Evolutionary conservation across 2,329 filamentous ascomycete genomes (phyloP).

Genomic region (Pseudocercospora fuligena): DNA sequence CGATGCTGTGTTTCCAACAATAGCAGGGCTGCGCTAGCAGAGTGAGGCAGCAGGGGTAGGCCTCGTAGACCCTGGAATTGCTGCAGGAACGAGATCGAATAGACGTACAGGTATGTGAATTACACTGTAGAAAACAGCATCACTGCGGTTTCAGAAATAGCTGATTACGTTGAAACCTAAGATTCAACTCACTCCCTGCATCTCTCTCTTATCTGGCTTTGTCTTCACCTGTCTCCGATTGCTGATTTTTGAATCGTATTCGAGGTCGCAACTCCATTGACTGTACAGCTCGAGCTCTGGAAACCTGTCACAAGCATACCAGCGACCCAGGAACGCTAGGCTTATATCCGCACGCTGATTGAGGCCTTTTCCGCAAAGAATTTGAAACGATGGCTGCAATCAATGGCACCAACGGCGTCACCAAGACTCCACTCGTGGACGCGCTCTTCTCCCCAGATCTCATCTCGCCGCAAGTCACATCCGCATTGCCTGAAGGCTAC

Average conservation of each 20-base stretch:
- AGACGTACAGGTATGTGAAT: slow-evolving; percentile 4
- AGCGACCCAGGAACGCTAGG: not conserved
- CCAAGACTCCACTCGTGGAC: slow-evolving; percentile 14
- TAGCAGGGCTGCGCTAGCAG: not conserved
- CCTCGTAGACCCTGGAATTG: slow-evolving; percentile 1
- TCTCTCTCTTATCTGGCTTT: not conserved
- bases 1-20: slow-evolving; percentile 3
- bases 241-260: not conserved
- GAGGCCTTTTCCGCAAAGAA: not conserved
- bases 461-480: slow-evolving; percentile 75
- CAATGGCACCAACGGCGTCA: slow-evolving; percentile 12
- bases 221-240: not conserved
- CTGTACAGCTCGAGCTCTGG: not conserved
- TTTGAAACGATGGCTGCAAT: slow-evolving; percentile 14
- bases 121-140: slow-evolving; percentile 18
- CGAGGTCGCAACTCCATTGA: not conserved
- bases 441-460: slow-evolving; percentile 77
- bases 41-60: not conserved
- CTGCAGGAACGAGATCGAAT: slow-evolving; percentile 19
- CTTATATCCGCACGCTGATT: not conserved
- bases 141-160: slow-evolving; percentile 5
- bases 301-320: not conserved
- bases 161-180: slow-evolving; percentile 1
- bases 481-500: slow-evolving; percentile 79
- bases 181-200: not conserved